Base-by-base conservation (phyloP, 208 protist species). In the Acanthamoeba castellanii region DNA sequence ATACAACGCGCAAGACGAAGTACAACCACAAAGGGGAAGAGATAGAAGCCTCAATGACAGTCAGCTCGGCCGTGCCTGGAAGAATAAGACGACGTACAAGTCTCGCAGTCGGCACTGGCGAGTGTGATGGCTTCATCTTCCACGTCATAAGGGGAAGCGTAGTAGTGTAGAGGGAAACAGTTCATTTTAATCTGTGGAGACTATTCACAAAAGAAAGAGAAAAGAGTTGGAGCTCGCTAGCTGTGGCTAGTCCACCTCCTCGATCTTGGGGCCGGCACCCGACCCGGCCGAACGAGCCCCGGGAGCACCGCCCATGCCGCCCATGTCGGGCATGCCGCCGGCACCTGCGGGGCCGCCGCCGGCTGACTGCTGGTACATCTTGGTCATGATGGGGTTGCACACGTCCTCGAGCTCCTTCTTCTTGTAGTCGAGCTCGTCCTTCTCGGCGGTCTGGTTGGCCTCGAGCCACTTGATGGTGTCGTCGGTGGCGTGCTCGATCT, bases 381-480 rank as follows among this genome's bases (percentile, higher is more conserved):
- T 98, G 57, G 94, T 96, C 50, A 98, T 97, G 95, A 98, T 98
- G 55, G 98, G 98, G 50, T 94, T 97, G 95, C 81, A 95, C 1
- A 97, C 47, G 30, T 91, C 94, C 97, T 98, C 97, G 30, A 98
- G 95, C 95, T 97, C 97, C 97, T 98, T 98, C 95, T 97, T 96
- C 94, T 97, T 91, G 95, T 96, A 95, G 57, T 97, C 97, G 93
- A 95, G 96, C 95, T 97, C 96, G 45, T 96, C 95, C 90, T 96
- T 96, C 93, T 96, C 95, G 47, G 95, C 96, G 13, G 50, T 95
- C 95, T 98, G 98, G 96, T 98, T 97, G 92, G 92, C 32, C 59
- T 97, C 97, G 59, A 98, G 95, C 97, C 97, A 98, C 92, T 98
- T 91, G 93, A 98, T 96, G 32, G 97, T 94, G 37, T 98, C 98